A percentile compares a stretch with the other conserved stretches of the same genome.
Evolutionary conservation across 2,329 filamentous ascomycete genomes (phyloP).

Genomic region (Colletotrichum sp.): DNA sequence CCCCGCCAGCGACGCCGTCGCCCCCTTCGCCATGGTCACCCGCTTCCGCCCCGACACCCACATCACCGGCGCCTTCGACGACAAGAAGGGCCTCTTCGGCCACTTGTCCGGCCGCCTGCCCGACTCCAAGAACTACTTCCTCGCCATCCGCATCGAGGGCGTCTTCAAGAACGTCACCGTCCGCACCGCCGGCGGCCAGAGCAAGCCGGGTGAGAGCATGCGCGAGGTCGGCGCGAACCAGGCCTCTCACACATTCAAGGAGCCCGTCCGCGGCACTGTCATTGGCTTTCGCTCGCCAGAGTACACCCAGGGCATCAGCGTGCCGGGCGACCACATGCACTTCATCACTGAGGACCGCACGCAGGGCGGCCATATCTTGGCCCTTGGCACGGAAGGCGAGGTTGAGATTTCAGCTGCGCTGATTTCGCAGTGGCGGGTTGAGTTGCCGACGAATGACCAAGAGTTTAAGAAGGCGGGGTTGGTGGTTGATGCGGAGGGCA

Average conservation of each 20-base stretch:
- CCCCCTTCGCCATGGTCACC: slow-evolving; percentile 38
- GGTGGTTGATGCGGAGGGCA: slow-evolving; percentile 30
- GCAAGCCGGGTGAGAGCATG: slow-evolving; percentile 29
- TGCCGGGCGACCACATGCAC: slow-evolving; percentile 38
- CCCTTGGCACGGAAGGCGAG: slow-evolving; percentile 33
- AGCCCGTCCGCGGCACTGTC: slow-evolving; percentile 29
- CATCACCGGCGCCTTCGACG: slow-evolving; percentile 23
- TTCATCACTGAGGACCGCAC: slow-evolving; percentile 36
- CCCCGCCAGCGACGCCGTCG: slow-evolving; percentile 24
- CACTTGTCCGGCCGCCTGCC: slow-evolving; percentile 27
- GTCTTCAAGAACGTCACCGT: slow-evolving; percentile 31
- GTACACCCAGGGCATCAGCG: slow-evolving; percentile 37
- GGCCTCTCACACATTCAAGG: slow-evolving; percentile 30
- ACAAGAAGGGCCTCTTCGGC: slow-evolving; percentile 30
- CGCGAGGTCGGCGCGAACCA: slow-evolving; percentile 32
- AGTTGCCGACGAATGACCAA: slow-evolving; percentile 35
- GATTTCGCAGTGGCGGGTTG: slow-evolving; percentile 32
- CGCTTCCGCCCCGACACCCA: slow-evolving; percentile 29
- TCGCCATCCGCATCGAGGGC: slow-evolving; percentile 34
- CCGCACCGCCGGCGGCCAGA: slow-evolving; percentile 36
- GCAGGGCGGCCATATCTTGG: slow-evolving; percentile 35
- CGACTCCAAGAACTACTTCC: slow-evolving; percentile 31
- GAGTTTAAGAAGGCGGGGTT: slow-evolving; percentile 36
- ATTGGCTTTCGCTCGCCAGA: slow-evolving; percentile 36
- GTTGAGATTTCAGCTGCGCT: slow-evolving; percentile 31